These are phyloP conservation scores for Colletotrichum agaves DNA, from an alignment of 2,329 filamentous ascomycete genomes.

Conservation along the genomic window DNA sequence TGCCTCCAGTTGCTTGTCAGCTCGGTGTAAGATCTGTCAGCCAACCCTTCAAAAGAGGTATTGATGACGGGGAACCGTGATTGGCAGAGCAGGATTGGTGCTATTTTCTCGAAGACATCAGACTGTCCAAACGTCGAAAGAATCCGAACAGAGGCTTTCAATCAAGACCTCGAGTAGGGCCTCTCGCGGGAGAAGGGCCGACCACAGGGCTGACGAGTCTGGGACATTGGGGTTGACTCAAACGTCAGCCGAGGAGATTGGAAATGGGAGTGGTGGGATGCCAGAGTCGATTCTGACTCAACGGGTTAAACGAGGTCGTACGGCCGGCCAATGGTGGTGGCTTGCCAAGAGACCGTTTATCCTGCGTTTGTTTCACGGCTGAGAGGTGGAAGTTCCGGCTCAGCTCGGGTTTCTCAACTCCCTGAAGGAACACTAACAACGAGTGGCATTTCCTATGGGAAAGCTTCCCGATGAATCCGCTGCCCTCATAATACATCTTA, in stretches of 20 bases:
- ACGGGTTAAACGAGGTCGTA: background rate
- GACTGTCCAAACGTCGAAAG: no score
- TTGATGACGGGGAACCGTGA: no score
- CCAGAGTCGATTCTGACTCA: background rate
- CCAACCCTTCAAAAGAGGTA: background rate
- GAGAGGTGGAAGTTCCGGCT: no score
- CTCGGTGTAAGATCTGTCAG: background rate
- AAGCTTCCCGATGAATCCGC: no score
- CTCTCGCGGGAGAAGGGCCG: constrained; percentile 2
- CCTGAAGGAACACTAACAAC: no score
- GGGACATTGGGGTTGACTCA: background rate
- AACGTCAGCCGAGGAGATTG: background rate
- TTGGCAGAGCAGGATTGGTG: no score
- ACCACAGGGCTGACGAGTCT: constrained; percentile 12
- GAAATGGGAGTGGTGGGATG: background rate
- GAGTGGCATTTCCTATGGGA: no score
- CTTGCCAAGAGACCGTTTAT: background rate
- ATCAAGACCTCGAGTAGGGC: no score
- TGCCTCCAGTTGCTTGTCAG: background rate
- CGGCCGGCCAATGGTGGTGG: background rate
- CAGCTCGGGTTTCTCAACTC: no score
- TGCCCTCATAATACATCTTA: no score
- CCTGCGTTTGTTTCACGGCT: background rate
- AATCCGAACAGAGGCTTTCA: no score
- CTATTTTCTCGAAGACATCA: no score